A percentile compares a stretch with the other conserved stretches of the same genome.
phyloP scores from a whole-genome alignment of 306 rosid species.

The Lathyrus tuberosus region DNA sequence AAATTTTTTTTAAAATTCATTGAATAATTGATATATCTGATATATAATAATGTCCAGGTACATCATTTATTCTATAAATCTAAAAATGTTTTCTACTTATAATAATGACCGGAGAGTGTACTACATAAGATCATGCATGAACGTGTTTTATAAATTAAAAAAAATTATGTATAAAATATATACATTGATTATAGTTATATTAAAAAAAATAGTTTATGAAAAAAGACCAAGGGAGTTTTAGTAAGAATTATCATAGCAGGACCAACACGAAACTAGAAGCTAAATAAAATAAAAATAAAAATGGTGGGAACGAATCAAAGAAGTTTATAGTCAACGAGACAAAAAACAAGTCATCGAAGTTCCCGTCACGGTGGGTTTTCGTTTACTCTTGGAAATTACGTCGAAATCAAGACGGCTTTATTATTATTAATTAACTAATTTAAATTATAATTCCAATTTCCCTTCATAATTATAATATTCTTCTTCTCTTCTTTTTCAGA shows the following conservation, averaged over 20 bases:
- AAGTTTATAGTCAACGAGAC: constrained; percentile 6
- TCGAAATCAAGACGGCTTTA: constrained; percentile 25
- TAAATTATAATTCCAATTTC: not conserved
- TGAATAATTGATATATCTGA: too few relatives aligned
- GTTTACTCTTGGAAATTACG: constrained; percentile 25
- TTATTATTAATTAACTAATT: not conserved
- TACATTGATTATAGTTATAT: too few relatives aligned
- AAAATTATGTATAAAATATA: too few relatives aligned
- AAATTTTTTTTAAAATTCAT: too few relatives aligned
- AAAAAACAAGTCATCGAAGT: constrained; percentile 38
- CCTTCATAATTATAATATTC: not conserved
- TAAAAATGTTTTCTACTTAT: too few relatives aligned
- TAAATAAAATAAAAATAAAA: not conserved
- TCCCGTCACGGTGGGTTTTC: constrained; percentile 35
- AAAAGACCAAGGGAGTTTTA: too few relatives aligned
- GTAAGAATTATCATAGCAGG: not conserved
- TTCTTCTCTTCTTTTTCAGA: constrained; percentile 16
- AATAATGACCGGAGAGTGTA: too few relatives aligned
- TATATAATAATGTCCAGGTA: too few relatives aligned
- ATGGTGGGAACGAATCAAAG: not conserved
- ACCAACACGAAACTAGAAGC: not conserved
- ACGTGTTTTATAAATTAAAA: too few relatives aligned
- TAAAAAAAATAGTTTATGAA: too few relatives aligned
- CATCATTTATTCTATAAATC: too few relatives aligned
- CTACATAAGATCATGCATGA: too few relatives aligned